Base-by-base conservation (phyloP, 768 basidiomycete genomes). In the Termitomyces sp. region DNA sequence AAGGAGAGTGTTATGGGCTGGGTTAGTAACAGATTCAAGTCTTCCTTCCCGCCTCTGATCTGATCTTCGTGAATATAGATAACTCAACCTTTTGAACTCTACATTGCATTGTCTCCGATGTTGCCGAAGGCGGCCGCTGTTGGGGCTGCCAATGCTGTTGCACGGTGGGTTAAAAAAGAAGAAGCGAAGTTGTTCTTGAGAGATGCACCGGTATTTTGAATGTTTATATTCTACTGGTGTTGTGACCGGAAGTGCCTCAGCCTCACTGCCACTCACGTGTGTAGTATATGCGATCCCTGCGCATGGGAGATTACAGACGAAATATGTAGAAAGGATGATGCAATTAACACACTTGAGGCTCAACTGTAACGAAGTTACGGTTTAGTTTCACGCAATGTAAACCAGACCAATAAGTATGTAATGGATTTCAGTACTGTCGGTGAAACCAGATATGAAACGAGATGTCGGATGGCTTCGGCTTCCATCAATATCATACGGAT, bases 1-100 rank as follows among this genome's bases (percentile, higher is more conserved):
- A 85, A 86, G 49, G 97, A 98, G 76, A 87, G 88, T 58, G 86
- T 96, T 32, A 85, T 98, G 79, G 96, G 94, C 49, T 98, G 97
- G 96, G 96, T 98, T 71, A 60, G 90, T 72, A 17, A 53, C 49
- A 59, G 15, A 38, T 43, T 53, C 46, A 46, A 45, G 42, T 50
- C 57, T 32, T 56, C 36, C 15, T 36, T 60, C 36, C 47, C 42
- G 40, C 29, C 55, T 52, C 51, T 43, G 14, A 43, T 14, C 20
- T 54, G 11, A 50, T 6, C 29, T 3, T 31, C 42, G 25, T 40
- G 7, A n/a, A 20, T 51, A 12, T 69, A 98, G 96, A 89, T 96
- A 61, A 97, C 96, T 0, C 91, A 94, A 68, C 88, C 89, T 0
- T 98, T 97, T 69, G 97, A 98, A 72, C 75, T 98, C 15, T 98